Evolutionary conservation across 495 filamentous ascomycete genomes (phyloP).

Genomic region (Lasiosphaeria ovina): DNA sequence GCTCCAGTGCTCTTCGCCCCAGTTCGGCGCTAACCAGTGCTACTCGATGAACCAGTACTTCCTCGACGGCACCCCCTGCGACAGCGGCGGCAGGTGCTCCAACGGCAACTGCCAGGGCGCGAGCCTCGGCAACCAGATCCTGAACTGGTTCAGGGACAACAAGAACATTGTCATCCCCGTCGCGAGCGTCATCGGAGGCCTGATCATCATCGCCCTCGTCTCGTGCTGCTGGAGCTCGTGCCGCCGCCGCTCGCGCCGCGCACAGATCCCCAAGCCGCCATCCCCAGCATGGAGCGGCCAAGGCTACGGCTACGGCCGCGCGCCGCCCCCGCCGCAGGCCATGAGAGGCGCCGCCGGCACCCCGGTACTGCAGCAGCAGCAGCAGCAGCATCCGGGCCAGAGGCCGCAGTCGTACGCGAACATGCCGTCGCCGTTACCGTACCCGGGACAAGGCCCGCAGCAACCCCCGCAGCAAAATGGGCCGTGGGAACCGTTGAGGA

Average conservation of each 20-base stretch:
- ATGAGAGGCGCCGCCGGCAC: constrained; percentile 1
- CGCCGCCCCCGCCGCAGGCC: constrained; percentile 6
- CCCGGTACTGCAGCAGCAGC: neutral
- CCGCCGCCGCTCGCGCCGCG: constrained; percentile 25
- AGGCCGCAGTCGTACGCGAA: neutral
- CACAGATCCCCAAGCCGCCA: neutral
- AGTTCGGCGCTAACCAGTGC: constrained; percentile 62
- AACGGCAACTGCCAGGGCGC: constrained; percentile 72
- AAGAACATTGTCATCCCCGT: constrained; percentile 77
- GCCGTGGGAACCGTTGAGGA: constrained; percentile 23
- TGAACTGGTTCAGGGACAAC: constrained; percentile 67
- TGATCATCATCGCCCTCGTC: constrained; percentile 61
- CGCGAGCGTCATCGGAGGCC: constrained; percentile 60
- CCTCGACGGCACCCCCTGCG: constrained; percentile 87
- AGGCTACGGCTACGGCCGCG: constrained; percentile 6
- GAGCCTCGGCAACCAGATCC: constrained; percentile 57
- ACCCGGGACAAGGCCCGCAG: neutral
- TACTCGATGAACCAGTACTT: constrained; percentile 86
- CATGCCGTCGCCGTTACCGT: too few relatives aligned
- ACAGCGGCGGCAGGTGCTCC: constrained; percentile 72
- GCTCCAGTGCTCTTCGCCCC: constrained; percentile 72
- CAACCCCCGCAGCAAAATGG: constrained; percentile 7
- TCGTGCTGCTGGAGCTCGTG: constrained; percentile 59
- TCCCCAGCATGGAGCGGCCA: constrained; percentile 11
- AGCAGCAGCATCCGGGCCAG: neutral